Evolutionary conservation across 2,329 filamentous ascomycete species (phyloP).

Genomic region (Ophiocordyceps camponoti-leonardi): DNA sequence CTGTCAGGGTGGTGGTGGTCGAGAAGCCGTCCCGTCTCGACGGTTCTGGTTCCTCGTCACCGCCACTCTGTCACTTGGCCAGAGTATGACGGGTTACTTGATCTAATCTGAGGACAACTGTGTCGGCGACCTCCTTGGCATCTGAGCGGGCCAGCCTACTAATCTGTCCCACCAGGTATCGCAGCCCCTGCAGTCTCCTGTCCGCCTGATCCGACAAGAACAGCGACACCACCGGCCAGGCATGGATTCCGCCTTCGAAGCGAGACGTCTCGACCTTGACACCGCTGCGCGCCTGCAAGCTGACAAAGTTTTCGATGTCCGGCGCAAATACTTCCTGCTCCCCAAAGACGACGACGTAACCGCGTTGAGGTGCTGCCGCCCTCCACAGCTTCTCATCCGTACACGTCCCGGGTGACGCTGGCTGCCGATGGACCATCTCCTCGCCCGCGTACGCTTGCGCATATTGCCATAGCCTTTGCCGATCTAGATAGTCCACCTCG

Average conservation of each 20-base stretch:
- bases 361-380: slow-evolving; percentile 44
- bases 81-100: slow-evolving; percentile 33
- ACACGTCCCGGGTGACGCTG: slow-evolving; percentile 51
- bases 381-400: slow-evolving; percentile 49
- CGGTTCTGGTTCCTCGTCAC: slow-evolving; percentile 26
- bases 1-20: slow-evolving; percentile 14
- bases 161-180: slow-evolving; percentile 20
- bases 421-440: slow-evolving; percentile 14
- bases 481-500: slow-evolving; percentile 57
- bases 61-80: slow-evolving; percentile 7
- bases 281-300: slow-evolving; percentile 33
- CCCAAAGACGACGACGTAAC: slow-evolving; percentile 56
- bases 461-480: slow-evolving; percentile 47
- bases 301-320: slow-evolving; percentile 46
- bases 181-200: slow-evolving; percentile 34
- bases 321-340: slow-evolving; percentile 62
- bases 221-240: slow-evolving; percentile 61
- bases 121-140: slow-evolving; percentile 4
- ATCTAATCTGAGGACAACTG: slow-evolving; percentile 41
- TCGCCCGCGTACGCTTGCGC: slow-evolving; percentile 48
- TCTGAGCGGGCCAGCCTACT: slow-evolving; percentile 12
- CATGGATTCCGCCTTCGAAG: slow-evolving; percentile 55
- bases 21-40: slow-evolving; percentile 24
- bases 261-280: slow-evolving; percentile 38
- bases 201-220: slow-evolving; percentile 32